Percentiles rank a stretch among this genome's conserved stretches.
phyloP scores from a whole-genome alignment of 2,329 filamentous ascomycete species.

The Hyphodiscus sp. region DNA sequence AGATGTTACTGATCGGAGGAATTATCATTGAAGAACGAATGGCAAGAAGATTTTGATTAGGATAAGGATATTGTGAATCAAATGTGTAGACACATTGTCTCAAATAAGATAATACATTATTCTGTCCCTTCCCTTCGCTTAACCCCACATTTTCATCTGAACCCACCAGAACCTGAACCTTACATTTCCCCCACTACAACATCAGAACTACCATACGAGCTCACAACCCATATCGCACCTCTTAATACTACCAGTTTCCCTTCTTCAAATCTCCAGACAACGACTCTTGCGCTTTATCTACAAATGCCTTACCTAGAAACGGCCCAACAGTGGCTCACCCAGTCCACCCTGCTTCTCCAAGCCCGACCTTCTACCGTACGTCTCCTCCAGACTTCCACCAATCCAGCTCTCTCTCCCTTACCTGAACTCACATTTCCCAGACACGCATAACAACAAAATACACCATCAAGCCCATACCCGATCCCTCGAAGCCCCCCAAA shows the following conservation, averaged over 20 bases:
- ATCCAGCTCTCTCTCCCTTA: slow-evolving; percentile 3
- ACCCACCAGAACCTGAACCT: not conserved
- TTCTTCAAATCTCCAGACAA: not conserved
- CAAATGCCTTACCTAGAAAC: slow-evolving; percentile 77
- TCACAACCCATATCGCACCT: not conserved
- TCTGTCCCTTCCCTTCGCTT: not conserved
- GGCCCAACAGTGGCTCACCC: slow-evolving; percentile 84
- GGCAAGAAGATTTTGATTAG: too few species aligned
- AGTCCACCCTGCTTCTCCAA: slow-evolving; percentile 78
- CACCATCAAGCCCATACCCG: slow-evolving; percentile 32
- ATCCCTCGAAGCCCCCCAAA: slow-evolving; percentile 19
- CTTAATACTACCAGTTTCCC: not conserved
- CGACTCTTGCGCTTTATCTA: slow-evolving; percentile 14
- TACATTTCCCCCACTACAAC: not conserved
- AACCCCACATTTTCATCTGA: not conserved
- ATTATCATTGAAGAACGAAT: too few species aligned
- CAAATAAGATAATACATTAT: too few species aligned
- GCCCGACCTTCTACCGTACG: slow-evolving; percentile 78
- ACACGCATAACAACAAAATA: slow-evolving; percentile 92
- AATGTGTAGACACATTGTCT: too few species aligned
- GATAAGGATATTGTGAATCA: too few species aligned
- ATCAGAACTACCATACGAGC: not conserved
- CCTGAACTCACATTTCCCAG: slow-evolving; percentile 39
- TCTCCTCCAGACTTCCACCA: slow-evolving; percentile 16
- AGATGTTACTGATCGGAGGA: too few species aligned